These are phyloP conservation scores for Drechslera avenae DNA, from an alignment of 2,329 filamentous ascomycete genomes.

Conservation along the genomic window DNA sequence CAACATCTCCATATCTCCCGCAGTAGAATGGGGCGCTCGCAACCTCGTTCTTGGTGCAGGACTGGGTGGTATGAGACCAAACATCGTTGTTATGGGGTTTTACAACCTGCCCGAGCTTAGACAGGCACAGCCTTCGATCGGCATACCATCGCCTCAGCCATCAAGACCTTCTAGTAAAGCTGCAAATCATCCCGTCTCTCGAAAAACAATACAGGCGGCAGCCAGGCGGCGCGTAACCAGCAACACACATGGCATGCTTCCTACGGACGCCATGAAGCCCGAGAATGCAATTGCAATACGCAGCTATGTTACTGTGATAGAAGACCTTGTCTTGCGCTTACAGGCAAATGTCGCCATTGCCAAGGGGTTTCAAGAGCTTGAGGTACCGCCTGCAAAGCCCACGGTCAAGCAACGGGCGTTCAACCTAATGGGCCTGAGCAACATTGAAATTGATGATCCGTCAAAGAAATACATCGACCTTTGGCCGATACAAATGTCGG, in stretches of 20 bases:
- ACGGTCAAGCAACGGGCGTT: conserved; percentile 34
- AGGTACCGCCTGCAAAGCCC: conserved; percentile 62
- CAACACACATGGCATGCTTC: conserved; percentile 63
- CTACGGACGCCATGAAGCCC: conserved; percentile 71
- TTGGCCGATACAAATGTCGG: conserved; percentile 94
- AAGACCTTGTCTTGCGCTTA: conserved; percentile 77
- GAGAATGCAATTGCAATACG: conserved; percentile 71
- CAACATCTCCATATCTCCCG: conserved; percentile 81
- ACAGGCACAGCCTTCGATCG: conserved; percentile 61
- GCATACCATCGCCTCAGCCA: conserved; percentile 58
- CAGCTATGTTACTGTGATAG: conserved; percentile 80
- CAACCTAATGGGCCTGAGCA: conserved; percentile 29
- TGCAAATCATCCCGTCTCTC: conserved; percentile 30
- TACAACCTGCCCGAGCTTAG: conserved; percentile 81
- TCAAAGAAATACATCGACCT: conserved; percentile 82
- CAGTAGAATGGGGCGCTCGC: conserved; percentile 81
- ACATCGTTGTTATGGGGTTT: conserved; percentile 81
- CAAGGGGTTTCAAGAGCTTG: conserved; percentile 77
- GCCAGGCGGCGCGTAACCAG: conserved; percentile 53
- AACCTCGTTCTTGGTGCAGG: conserved; percentile 83
- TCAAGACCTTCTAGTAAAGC: conserved; percentile 41
- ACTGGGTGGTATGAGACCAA: conserved; percentile 85
- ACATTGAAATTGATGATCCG: conserved; percentile 58
- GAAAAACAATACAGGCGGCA: conserved; percentile 43
- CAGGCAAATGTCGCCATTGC: conserved; percentile 85